Percentiles rank a stretch among this genome's conserved stretches.
Evolutionary conservation across 805 yeast species (phyloP).

Genomic region (Debaryomyces castellii): DNA sequence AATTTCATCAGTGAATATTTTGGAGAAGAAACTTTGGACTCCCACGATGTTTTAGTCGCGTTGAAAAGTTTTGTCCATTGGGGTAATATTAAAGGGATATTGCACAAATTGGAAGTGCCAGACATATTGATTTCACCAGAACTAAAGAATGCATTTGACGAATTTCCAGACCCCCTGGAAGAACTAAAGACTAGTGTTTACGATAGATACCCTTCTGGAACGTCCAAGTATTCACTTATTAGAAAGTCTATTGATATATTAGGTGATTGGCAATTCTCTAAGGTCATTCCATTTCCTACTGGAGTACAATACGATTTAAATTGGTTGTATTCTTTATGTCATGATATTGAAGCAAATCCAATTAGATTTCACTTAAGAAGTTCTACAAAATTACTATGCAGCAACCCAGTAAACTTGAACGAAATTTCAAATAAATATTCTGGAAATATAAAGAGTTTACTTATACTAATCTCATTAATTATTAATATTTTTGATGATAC

Average conservation of each 20-base stretch:
- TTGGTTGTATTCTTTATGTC: conserved; percentile 41
- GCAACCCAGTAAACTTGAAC: conserved; percentile 31
- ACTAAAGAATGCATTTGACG: conserved; percentile 26
- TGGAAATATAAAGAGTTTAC: conserved; percentile 16
- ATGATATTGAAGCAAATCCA: conserved; percentile 47
- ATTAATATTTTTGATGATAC: conserved; percentile 27
- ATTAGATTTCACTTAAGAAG: conserved; percentile 48
- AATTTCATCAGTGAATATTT: conserved; percentile 36
- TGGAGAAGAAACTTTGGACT: conserved; percentile 38
- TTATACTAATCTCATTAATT: conserved; percentile 28
- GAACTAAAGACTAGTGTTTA: conserved; percentile 40
- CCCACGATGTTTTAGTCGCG: conserved; percentile 45
- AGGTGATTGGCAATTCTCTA: conserved; percentile 38
- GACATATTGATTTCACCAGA: conserved; percentile 31
- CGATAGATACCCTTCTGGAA: conserved; percentile 53
- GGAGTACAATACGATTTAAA: conserved; percentile 22
- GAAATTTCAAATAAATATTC: conserved; percentile 27
- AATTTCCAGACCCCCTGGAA: conserved; percentile 41
- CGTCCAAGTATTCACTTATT: conserved; percentile 45
- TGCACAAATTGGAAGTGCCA: conserved; percentile 41
- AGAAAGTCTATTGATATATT: conserved; percentile 36
- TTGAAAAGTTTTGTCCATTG: conserved; percentile 54
- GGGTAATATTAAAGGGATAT: conserved; percentile 51
- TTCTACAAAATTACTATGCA: conserved; percentile 29
- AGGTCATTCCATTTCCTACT: conserved; percentile 36